Conservation (phyloP, 345 rosid genomes). For the Pelargonium nanum region DNA sequence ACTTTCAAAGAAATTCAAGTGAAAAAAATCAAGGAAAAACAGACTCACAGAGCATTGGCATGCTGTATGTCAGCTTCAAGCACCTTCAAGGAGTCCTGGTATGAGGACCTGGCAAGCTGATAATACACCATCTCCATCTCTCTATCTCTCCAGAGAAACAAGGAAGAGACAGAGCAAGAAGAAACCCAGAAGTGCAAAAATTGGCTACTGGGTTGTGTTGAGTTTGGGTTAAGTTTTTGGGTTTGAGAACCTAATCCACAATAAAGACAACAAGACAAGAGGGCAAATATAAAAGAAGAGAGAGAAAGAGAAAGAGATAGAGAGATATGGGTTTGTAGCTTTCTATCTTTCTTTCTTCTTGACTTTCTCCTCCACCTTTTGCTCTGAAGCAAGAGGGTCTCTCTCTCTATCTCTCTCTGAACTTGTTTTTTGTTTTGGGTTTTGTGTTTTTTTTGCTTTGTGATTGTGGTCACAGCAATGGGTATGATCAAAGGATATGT, state of each 20-base stretch:
- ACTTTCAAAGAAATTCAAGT: constrained; percentile 4
- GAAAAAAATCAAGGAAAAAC: constrained; percentile 4
- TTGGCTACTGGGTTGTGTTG: not conserved
- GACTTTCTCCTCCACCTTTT: not conserved
- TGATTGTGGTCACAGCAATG: not conserved
- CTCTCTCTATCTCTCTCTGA: too few relatives aligned
- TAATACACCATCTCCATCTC: constrained; percentile 37
- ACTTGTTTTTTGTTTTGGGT: not conserved
- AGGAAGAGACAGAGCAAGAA: too few relatives aligned
- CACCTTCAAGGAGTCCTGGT: constrained; percentile 65
- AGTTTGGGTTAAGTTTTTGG: not conserved
- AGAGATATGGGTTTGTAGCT: constrained; percentile 1
- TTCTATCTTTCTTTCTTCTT: too few relatives aligned
- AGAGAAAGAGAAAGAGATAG: constrained; percentile 6
- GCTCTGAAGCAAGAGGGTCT: too few relatives aligned
- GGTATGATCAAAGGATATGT: not conserved
- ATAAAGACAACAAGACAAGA: constrained; percentile 2
- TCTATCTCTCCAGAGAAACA: constrained; percentile 2
- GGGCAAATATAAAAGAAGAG: constrained; percentile 6
- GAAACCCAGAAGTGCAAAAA: too few relatives aligned
- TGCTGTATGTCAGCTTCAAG: constrained; percentile 81
- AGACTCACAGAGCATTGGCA: constrained; percentile 82
- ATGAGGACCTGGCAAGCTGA: constrained; percentile 48
- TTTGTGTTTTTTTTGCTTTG: not conserved
- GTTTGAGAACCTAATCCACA: not conserved